Conservation (phyloP, 345 rosid species). For the Gossypium longicalyx region DNA sequence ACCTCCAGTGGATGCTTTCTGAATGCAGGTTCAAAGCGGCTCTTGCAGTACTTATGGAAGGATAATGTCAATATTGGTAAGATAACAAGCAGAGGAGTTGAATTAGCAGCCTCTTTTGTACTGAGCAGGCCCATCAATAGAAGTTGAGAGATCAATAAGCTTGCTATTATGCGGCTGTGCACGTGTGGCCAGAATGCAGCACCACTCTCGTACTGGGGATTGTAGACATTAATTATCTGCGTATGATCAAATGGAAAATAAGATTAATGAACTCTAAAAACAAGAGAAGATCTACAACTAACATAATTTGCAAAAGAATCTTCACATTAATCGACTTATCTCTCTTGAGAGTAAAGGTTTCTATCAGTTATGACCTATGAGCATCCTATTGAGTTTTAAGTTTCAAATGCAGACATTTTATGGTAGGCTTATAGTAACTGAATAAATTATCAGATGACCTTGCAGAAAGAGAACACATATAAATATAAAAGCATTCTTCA, state of each 20-base stretch:
- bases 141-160: slow-evolving; percentile 87
- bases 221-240: slow-evolving; percentile 91
- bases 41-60: slow-evolving; percentile 91
- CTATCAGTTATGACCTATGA: background rate
- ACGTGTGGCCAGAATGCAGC: slow-evolving; percentile 99
- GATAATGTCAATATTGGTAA: slow-evolving; percentile 73
- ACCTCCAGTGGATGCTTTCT: slow-evolving; percentile 89
- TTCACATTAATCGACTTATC: background rate
- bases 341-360: background rate
- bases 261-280: background rate
- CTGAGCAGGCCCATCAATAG: slow-evolving; percentile 79
- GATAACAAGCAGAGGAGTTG: slow-evolving; percentile 75
- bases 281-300: background rate
- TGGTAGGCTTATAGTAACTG: background rate
- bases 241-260: background rate
- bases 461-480: background rate
- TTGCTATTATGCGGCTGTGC: slow-evolving; percentile 74
- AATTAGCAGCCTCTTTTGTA: slow-evolving; percentile 84
- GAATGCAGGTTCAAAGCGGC: slow-evolving; percentile 91
- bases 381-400: background rate
- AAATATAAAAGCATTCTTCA: background rate
- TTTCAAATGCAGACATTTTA: background rate
- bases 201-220: slow-evolving; percentile 87
- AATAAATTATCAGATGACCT: background rate
- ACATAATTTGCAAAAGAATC: background rate